These are phyloP conservation scores for Trichosporon coremiiforme DNA, from an alignment of 1,284 basidiomycete species.

Conservation along the genomic window DNA sequence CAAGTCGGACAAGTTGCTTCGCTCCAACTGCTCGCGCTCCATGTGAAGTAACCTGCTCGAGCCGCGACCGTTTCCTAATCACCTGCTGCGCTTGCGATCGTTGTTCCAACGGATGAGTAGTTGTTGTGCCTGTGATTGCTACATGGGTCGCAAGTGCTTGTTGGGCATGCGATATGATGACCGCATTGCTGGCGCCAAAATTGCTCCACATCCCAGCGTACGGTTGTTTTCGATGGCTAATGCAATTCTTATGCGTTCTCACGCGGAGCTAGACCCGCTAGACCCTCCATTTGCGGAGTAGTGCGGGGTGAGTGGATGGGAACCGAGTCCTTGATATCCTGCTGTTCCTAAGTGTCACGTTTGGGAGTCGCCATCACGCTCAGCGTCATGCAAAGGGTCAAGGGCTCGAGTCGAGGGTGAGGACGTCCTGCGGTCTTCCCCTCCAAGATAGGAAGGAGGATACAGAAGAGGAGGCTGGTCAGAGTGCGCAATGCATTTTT, in stretches of 20 bases:
- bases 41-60: background rate
- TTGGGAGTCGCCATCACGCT: background rate
- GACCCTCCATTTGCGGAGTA: constrained; percentile 1
- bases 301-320: constrained; percentile 4
- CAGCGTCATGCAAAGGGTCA: background rate
- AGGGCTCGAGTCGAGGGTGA: background rate
- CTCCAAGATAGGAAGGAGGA: background rate
- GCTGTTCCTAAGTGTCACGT: constrained; percentile 5
- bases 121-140: background rate
- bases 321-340: background rate
- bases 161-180: background rate
- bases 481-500: too few species aligned
- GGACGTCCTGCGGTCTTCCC: background rate
- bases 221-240: background rate
- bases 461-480: too few species aligned
- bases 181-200: background rate
- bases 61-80: background rate
- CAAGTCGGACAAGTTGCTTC: background rate
- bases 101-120: background rate
- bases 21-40: background rate
- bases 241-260: background rate
- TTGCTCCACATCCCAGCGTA: constrained; percentile 3
- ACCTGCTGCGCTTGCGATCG: background rate
- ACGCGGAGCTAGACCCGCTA: background rate
- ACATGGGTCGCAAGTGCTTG: background rate